phyloP scores from a whole-genome alignment of 2,329 filamentous ascomycete genomes.

The Alternaria postmessia region DNA sequence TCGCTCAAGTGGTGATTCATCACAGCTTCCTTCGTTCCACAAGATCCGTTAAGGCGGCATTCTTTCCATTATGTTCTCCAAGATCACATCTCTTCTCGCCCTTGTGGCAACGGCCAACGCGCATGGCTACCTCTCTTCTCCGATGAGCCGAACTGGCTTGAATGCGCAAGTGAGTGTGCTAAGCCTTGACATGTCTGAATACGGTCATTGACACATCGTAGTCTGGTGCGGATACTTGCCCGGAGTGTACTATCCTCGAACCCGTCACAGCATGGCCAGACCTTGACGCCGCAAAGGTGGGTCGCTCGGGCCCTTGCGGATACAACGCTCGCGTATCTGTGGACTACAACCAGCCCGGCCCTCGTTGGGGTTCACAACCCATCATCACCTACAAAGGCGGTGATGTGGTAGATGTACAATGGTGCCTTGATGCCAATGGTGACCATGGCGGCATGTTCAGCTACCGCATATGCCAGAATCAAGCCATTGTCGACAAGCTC shows the following conservation, averaged over 20 bases:
- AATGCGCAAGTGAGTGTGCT: constrained; percentile 37
- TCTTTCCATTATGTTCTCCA: constrained; percentile 27
- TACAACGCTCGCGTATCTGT: constrained; percentile 48
- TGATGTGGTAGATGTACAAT: constrained; percentile 43
- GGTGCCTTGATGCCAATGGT: constrained; percentile 47
- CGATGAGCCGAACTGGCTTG: constrained; percentile 46
- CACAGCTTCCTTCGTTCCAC: background rate
- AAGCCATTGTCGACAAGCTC: constrained; percentile 43
- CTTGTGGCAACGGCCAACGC: constrained; percentile 33
- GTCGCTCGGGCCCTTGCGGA: constrained; percentile 44
- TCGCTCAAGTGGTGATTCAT: background rate
- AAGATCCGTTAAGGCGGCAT: background rate
- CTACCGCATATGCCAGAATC: constrained; percentile 47
- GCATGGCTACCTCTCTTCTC: constrained; percentile 44
- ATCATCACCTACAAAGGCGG: constrained; percentile 43
- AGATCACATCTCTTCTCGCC: constrained; percentile 24
- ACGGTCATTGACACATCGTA: background rate
- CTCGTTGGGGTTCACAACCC: constrained; percentile 38
- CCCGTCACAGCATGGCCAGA: constrained; percentile 46
- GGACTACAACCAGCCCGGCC: constrained; percentile 47
- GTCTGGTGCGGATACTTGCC: constrained; percentile 43
- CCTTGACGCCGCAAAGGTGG: constrained; percentile 37
- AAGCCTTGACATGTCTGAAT: background rate
- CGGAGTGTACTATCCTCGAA: constrained; percentile 47
- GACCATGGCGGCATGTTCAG: constrained; percentile 48